These are phyloP conservation scores for Citrus sp. DNA, from an alignment of 345 rosid genomes.

Conservation along the genomic window DNA sequence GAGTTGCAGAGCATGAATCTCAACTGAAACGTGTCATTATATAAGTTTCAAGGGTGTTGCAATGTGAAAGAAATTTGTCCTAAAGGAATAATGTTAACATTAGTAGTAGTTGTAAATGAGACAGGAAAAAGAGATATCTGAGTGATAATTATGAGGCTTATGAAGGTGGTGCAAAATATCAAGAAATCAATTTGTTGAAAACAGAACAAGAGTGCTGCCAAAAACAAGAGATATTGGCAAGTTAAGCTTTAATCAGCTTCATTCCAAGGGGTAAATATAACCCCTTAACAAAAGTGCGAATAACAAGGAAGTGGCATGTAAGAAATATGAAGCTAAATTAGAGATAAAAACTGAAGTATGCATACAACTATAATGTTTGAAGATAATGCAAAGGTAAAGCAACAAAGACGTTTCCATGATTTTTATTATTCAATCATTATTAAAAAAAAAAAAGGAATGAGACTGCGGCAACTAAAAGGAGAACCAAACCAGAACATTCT, in stretches of 20 bases:
- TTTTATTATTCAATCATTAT: constrained; percentile 16
- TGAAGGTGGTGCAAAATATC: constrained; percentile 38
- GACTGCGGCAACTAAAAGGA: constrained; percentile 19
- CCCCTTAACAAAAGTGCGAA: constrained; percentile 16
- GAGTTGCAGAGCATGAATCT: constrained; percentile 45
- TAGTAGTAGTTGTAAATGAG: constrained; percentile 38
- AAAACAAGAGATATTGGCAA: constrained; percentile 25
- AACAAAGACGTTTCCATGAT: constrained; percentile 7
- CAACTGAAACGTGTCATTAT: constrained; percentile 37
- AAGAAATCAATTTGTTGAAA: constrained; percentile 40
- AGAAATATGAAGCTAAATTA: constrained; percentile 11
- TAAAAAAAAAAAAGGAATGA: constrained; percentile 9
- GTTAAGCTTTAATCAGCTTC: constrained; percentile 37
- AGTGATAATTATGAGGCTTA: constrained; percentile 36
- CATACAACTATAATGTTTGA: constrained; percentile 18
- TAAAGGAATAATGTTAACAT: constrained; percentile 33
- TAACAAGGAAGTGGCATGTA: constrained; percentile 9
- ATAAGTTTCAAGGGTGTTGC: constrained; percentile 37
- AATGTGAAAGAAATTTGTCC: constrained; percentile 31
- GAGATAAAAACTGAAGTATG: constrained; percentile 4
- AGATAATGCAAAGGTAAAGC: constrained; percentile 13
- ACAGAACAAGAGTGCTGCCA: constrained; percentile 33
- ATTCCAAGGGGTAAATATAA: constrained; percentile 14
- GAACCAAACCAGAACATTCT: constrained; percentile 24
- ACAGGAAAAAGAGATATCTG: constrained; percentile 37